Evolutionary conservation across 352 stramenopile species (phyloP), one percentile per base, ranked within the genome.

Genomic region (Pythium phragmiticola): DNA sequence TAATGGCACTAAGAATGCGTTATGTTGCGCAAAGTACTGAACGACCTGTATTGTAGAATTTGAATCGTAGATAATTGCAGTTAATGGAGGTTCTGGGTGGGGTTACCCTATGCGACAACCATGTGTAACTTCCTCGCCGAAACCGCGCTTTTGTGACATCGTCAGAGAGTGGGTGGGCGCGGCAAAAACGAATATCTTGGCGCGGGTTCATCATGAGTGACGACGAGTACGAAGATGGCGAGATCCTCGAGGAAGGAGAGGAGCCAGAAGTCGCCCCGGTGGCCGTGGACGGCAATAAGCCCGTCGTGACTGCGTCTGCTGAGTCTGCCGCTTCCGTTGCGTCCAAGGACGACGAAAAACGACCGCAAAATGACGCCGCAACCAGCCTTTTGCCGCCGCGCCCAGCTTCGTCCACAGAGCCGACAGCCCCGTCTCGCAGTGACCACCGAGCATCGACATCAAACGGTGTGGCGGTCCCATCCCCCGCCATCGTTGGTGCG

Each of bases 191-290:
- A 46, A 46, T n/a, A 19, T 8, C 17, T 46, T 7, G 39, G 13
- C 37, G 14, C 6, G 23, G 45, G 11, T 19, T 46, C 33, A 46
- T n/a, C 13, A 72, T 63, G 65, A 43, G 43, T 33, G 72, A 80
- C 36, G 64, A 67, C 33, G 77, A 87, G 50, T 87, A 80, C 61
- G 82, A 91, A 75, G 82, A 91, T 36, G 82, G 82, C 56, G 82
- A 91, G 70, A 87, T 91, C 57, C 63, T 87, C 19, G 80, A 91
- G 65, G 82, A 88, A 60, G 80, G 78, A 57, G 72, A 87, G 49
- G 79, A 85, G 59, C 51, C 61, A 17, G 57, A 74, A 57, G 52
- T 57, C 28, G 13, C 42, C 2, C 6, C 63, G 8, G 30, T 47
- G 16, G 36, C 52, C n/a, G 11, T 19, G 2, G 52, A 48, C 43